Percentiles rank a stretch among this genome's conserved stretches.
Evolutionary conservation across 176 grass and related monocot species (phyloP).

Genomic region (Lolium multiflorum): DNA sequence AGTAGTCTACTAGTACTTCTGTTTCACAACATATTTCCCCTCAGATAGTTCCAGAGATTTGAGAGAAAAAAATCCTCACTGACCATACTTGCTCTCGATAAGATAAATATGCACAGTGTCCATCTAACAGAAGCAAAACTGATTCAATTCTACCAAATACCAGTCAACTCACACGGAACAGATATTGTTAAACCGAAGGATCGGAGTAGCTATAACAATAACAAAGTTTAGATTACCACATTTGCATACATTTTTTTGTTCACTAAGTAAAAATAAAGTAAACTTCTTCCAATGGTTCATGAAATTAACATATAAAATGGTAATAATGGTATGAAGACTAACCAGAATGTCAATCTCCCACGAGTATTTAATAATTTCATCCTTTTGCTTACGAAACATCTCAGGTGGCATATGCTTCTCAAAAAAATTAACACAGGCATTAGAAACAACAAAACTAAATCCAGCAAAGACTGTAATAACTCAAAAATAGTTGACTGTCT

Average conservation of each 20-base stretch:
- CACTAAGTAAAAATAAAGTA: not conserved
- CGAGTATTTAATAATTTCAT: not conserved
- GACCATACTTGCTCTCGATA: not conserved
- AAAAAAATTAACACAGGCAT: not conserved
- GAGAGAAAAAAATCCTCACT: not conserved
- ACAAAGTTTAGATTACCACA: not conserved
- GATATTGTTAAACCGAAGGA: not conserved
- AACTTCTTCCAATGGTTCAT: not conserved
- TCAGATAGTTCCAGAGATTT: not conserved
- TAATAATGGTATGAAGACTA: not conserved
- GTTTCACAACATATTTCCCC: not conserved
- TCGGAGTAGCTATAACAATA: not conserved
- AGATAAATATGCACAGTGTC: not conserved
- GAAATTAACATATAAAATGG: not conserved
- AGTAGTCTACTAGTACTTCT: not conserved
- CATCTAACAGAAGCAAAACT: not conserved
- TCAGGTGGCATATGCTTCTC: not conserved
- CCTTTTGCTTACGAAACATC: not conserved
- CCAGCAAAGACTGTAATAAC: not conserved
- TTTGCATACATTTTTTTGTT: not conserved
- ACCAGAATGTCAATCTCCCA: not conserved
- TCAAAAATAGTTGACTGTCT: not conserved
- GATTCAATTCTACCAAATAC: not conserved
- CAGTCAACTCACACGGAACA: not conserved
- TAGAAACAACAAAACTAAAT: not conserved